Evolutionary conservation across 805 yeast species (phyloP).

Genomic region (Cyberlindnera saturnus): DNA sequence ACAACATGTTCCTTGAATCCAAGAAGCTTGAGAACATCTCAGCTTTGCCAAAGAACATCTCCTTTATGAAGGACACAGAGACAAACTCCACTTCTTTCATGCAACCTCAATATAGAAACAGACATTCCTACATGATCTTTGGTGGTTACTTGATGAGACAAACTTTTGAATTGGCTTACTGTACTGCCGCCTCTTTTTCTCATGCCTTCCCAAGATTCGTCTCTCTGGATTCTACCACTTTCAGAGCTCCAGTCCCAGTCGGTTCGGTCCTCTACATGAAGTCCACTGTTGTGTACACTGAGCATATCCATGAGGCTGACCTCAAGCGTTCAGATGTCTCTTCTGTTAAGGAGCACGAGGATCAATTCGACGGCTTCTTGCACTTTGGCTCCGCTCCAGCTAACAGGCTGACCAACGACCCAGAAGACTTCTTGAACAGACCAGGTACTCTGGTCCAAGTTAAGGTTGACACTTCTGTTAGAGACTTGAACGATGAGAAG

Average conservation of each 20-base stretch:
- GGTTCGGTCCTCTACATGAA: conserved; percentile 82
- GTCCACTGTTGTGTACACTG: conserved; percentile 83
- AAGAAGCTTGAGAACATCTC: conserved; percentile 30
- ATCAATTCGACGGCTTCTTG: conserved; percentile 23
- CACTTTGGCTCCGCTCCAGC: conserved; percentile 55
- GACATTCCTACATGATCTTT: conserved; percentile 90
- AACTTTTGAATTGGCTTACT: conserved; percentile 89
- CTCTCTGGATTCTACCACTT: conserved; percentile 84
- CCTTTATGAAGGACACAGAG: conserved; percentile 66
- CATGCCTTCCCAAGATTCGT: conserved; percentile 83
- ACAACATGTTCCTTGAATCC: conserved; percentile 63
- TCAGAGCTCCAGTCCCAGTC: conserved; percentile 92
- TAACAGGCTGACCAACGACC: conserved; percentile 43
- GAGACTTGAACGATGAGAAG: conserved; percentile 54
- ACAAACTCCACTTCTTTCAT: conserved; percentile 76
- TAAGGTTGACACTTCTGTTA: conserved; percentile 77
- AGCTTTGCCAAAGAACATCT: conserved; percentile 42
- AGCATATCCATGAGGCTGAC: conserved; percentile 50
- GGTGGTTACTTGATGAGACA: conserved; percentile 93
- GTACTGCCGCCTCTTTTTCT: conserved; percentile 86
- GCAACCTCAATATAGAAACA: conserved; percentile 95
- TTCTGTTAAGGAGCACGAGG: conserved; percentile 4
- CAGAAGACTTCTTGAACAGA: conserved; percentile 53
- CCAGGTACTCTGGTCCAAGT: conserved; percentile 92
- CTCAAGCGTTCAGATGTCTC: conserved; percentile 4